A percentile compares a stretch with the other conserved stretches of the same genome.
Conservation (phyloP, 2,329 filamentous ascomycete species). For the Colletotrichum liaoningense region DNA sequence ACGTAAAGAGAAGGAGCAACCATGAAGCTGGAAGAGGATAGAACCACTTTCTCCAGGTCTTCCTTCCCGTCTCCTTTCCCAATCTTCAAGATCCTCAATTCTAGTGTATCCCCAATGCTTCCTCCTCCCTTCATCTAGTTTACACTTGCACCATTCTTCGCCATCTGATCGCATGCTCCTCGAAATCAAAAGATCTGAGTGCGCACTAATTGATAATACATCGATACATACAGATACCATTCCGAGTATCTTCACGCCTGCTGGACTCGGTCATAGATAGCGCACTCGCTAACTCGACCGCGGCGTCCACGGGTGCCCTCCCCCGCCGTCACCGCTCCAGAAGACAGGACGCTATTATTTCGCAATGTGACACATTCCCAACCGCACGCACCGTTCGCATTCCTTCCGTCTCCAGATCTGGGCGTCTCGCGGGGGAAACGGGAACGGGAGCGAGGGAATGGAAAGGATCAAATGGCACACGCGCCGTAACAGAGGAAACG, state of each 20-base stretch:
- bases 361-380: background rate
- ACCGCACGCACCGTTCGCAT: background rate
- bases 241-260: background rate
- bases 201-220: too few species aligned
- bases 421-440: background rate
- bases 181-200: background rate
- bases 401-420: background rate
- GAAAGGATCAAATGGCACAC: background rate
- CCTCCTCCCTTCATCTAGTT: background rate
- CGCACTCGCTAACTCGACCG: background rate
- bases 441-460: background rate
- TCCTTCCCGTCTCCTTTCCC: background rate
- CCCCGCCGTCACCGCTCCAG: background rate
- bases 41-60: background rate
- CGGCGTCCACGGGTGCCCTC: background rate
- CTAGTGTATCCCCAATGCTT: background rate
- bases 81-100: background rate
- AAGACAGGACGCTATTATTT: background rate
- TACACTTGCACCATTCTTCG: background rate
- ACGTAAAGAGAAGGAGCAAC: background rate
- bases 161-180: slow-evolving; percentile 22
- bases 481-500: background rate
- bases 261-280: slow-evolving; percentile 5
- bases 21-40: background rate
- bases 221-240: too few species aligned